Evolutionary conservation across 1,284 basidiomycete genomes (phyloP).

Genomic region (Veloporphyrellus conicus): DNA sequence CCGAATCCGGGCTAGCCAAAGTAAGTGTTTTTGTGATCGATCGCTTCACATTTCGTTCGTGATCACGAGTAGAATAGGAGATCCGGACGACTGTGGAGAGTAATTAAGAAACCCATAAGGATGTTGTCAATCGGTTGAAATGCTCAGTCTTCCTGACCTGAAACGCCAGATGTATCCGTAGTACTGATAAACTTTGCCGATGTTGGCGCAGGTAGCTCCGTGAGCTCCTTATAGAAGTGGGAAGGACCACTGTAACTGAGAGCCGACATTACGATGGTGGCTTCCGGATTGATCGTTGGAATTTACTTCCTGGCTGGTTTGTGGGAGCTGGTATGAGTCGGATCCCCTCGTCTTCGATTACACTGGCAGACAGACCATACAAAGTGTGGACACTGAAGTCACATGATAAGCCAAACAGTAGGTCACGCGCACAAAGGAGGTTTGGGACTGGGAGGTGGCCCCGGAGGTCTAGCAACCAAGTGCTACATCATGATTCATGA

Average conservation of each 20-base stretch:
- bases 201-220: constrained; percentile 39
- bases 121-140: neutral
- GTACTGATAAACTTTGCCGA: constrained; percentile 24
- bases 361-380: too few relatives aligned
- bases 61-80: constrained; percentile 44
- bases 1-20: constrained; percentile 12
- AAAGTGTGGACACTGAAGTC: too few relatives aligned
- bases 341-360: too few relatives aligned
- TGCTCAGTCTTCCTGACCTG: constrained; percentile 13
- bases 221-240: constrained; percentile 38
- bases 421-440: too few relatives aligned
- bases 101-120: neutral
- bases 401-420: too few relatives aligned
- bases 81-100: constrained; percentile 39
- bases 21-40: constrained; percentile 43
- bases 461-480: too few relatives aligned
- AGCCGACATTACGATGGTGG: neutral
- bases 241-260: constrained; percentile 19
- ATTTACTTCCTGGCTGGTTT: too few relatives aligned
- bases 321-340: too few relatives aligned
- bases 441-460: too few relatives aligned
- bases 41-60: constrained; percentile 46
- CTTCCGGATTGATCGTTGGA: too few relatives aligned
- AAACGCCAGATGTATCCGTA: constrained; percentile 3
- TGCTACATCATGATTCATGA: too few relatives aligned